phyloP scores from a whole-genome alignment of 768 basidiomycete genomes.

The Termitomyces sp. region DNA sequence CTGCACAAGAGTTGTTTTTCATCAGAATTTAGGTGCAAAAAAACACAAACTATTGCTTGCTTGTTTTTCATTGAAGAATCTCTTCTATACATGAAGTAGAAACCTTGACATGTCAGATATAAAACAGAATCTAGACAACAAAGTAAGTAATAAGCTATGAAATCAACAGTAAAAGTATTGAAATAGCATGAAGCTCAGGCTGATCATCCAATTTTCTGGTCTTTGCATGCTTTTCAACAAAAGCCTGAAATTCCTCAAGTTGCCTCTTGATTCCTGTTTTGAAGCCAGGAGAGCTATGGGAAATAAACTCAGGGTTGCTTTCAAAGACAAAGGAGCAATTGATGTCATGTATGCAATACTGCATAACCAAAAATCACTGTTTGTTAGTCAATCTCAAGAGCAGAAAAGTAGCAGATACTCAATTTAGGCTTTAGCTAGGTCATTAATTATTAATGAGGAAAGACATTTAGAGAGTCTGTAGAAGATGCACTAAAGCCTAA shows the following conservation, averaged over 20 bases:
- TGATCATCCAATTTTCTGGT: background rate
- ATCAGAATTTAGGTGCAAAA: background rate
- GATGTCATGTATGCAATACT: background rate
- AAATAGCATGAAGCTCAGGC: background rate
- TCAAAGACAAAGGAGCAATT: background rate
- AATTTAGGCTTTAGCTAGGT: background rate
- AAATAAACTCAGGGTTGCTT: background rate
- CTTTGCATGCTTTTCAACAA: background rate
- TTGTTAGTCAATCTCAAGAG: background rate
- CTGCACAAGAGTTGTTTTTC: background rate
- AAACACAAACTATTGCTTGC: background rate
- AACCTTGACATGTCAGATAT: background rate
- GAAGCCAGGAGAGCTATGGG: background rate
- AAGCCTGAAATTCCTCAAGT: background rate
- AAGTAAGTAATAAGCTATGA: background rate
- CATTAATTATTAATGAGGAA: background rate
- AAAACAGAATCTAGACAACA: background rate
- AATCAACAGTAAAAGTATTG: background rate
- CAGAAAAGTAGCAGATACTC: background rate
- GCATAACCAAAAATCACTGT: background rate
- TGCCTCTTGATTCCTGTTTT: background rate
- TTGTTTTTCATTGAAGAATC: background rate
- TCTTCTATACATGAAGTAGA: background rate
- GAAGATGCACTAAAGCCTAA: background rate
- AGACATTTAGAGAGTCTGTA: background rate